These are phyloP conservation scores for Vitis hybrid DNA, from an alignment of 177 flowering plant species.

Conservation along the genomic window DNA sequence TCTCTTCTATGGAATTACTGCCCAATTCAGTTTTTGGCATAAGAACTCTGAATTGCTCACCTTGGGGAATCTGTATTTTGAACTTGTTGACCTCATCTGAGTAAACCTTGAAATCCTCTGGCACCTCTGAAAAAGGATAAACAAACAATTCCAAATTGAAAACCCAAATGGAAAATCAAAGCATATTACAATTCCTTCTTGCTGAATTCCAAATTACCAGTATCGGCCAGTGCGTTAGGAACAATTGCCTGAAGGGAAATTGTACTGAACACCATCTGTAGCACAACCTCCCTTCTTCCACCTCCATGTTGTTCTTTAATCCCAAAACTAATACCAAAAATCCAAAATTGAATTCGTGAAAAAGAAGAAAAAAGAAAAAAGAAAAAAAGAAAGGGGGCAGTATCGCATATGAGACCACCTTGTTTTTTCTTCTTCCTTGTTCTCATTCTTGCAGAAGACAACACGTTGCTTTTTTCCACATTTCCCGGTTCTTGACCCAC, in stretches of 20 bases:
- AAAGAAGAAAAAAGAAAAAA: not conserved
- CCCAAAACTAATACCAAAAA: slow-evolving; percentile 3
- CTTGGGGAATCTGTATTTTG: slow-evolving; percentile 73
- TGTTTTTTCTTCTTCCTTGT: not conserved
- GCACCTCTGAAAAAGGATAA: slow-evolving; percentile 24
- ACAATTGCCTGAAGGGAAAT: slow-evolving; percentile 38
- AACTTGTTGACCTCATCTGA: slow-evolving; percentile 75
- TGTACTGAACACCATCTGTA: slow-evolving; percentile 31
- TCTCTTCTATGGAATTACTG: too few relatives aligned
- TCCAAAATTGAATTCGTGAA: not conserved
- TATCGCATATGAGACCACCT: not conserved
- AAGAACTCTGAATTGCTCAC: slow-evolving; percentile 22
- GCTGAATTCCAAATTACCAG: slow-evolving; percentile 22
- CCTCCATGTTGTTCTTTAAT: slow-evolving; percentile 10
- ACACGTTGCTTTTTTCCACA: slow-evolving; percentile 10
- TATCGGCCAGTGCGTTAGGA: slow-evolving; percentile 45
- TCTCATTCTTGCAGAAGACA: slow-evolving; percentile 23
- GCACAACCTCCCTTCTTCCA: slow-evolving; percentile 48
- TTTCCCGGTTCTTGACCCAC: too few relatives aligned
- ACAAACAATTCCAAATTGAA: not conserved
- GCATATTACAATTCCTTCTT: too few relatives aligned
- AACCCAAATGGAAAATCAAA: not conserved
- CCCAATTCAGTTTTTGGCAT: too few relatives aligned
- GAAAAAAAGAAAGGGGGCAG: not conserved
- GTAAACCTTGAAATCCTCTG: slow-evolving; percentile 53